Evolutionary conservation across 345 rosid genomes (phyloP).

Genomic region (Durio zibethinus): DNA sequence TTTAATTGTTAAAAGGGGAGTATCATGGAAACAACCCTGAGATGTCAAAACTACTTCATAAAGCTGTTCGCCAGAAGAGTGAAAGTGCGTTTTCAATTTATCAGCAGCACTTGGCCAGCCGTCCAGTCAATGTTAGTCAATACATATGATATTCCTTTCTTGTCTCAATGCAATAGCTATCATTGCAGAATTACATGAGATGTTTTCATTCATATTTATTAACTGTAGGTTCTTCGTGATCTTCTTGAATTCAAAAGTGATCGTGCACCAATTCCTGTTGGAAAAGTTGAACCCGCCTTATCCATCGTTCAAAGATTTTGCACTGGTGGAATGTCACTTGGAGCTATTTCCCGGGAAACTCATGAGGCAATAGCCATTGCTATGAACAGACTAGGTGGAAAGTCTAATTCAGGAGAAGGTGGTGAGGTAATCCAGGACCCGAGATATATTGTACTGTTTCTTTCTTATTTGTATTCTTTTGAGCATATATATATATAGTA

Average conservation of each 20-base stretch:
- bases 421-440: constrained; percentile 68
- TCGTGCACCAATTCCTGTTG: constrained; percentile 80
- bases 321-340: constrained; percentile 99
- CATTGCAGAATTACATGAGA: neutral
- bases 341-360: constrained; percentile 99
- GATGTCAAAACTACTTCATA: constrained; percentile 96
- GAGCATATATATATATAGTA: neutral
- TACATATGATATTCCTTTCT: constrained; percentile 9
- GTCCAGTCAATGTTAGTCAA: constrained; percentile 82
- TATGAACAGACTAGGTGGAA: constrained; percentile 95
- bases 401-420: constrained; percentile 98
- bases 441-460: neutral
- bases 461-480: neutral
- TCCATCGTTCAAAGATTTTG: constrained; percentile 90
- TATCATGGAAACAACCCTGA: constrained; percentile 99
- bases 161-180: neutral
- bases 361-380: constrained; percentile 99
- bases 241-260: constrained; percentile 95
- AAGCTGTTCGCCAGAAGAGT: constrained; percentile 97
- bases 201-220: constrained; percentile 7
- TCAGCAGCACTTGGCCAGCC: constrained; percentile 94
- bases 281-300: constrained; percentile 88
- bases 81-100: constrained; percentile 85
- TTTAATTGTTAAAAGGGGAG: constrained; percentile 52
- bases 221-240: constrained; percentile 86